These are phyloP conservation scores for Neoboletus subvelutipes DNA, from an alignment of 768 basidiomycete species.

Conservation along the genomic window DNA sequence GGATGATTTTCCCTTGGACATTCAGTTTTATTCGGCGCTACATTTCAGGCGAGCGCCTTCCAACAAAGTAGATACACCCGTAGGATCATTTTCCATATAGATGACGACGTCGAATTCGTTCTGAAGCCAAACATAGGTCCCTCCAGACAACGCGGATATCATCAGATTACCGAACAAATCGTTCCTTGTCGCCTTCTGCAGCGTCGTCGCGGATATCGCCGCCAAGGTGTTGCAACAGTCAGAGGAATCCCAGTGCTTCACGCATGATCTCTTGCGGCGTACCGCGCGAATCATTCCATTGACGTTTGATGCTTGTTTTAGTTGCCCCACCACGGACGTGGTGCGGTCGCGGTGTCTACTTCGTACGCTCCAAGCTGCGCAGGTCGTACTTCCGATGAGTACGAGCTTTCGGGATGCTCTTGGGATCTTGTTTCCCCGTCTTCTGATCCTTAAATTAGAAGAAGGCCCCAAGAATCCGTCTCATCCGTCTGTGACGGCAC, in stretches of 20 bases:
- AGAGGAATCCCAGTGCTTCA: slow-evolving; percentile 47
- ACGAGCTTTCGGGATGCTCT: slow-evolving; percentile 30
- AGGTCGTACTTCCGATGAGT: slow-evolving; percentile 23
- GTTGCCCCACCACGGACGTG: slow-evolving; percentile 33
- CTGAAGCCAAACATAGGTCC: slow-evolving; percentile 31
- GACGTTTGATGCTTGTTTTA: slow-evolving; percentile 44
- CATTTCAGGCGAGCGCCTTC: slow-evolving; percentile 33
- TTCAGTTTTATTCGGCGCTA: slow-evolving; percentile 42
- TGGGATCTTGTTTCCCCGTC: slow-evolving; percentile 29
- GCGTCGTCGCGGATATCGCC: slow-evolving; percentile 45
- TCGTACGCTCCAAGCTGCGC: slow-evolving; percentile 38
- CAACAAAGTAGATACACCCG: slow-evolving; percentile 34
- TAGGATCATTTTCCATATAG: slow-evolving; percentile 19
- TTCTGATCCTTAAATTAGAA: slow-evolving; percentile 40
- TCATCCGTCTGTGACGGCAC: slow-evolving; percentile 10
- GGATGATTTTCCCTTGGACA: slow-evolving; percentile 36
- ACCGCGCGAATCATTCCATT: slow-evolving; percentile 39
- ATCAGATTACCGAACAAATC: slow-evolving; percentile 39
- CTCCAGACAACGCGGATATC: slow-evolving; percentile 34
- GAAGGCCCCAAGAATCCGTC: slow-evolving; percentile 36
- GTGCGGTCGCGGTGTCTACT: slow-evolving; percentile 41
- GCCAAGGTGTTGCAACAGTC: slow-evolving; percentile 42
- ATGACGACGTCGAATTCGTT: not conserved
- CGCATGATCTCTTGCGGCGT: slow-evolving; percentile 46
- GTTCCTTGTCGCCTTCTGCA: slow-evolving; percentile 48